Evolutionary conservation across 176 grass and related monocot genomes (phyloP).

Genomic region (bread wheat (Triticum aestivum)): IWGSC_CS_RefSeq_v2.1 NC_057808.1:248208509-248209008

Average conservation of each 20-base stretch:
- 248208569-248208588: constrained; percentile 51
- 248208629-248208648: constrained; percentile 70
- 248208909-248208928: constrained; percentile 79
- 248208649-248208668: neutral
- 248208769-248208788: neutral
- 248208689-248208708: neutral
- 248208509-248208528: constrained; percentile 15
- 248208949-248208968: neutral
- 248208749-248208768: neutral
- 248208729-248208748: neutral
- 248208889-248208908: constrained; percentile 96
- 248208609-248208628: constrained; percentile 80
- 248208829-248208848: constrained; percentile 47
- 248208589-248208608: constrained; percentile 61
- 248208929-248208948: constrained; percentile 35
- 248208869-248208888: constrained; percentile 88
- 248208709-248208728: neutral
- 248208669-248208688: neutral
- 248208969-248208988: neutral
- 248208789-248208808: neutral
- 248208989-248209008: neutral
- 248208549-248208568: constrained; percentile 70
- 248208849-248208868: constrained; percentile 86
- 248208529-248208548: constrained; percentile 30
- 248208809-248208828: neutral